phyloP scores from a whole-genome alignment of 495 filamentous ascomycete species.

The Lichenothelia convexa region DNA sequence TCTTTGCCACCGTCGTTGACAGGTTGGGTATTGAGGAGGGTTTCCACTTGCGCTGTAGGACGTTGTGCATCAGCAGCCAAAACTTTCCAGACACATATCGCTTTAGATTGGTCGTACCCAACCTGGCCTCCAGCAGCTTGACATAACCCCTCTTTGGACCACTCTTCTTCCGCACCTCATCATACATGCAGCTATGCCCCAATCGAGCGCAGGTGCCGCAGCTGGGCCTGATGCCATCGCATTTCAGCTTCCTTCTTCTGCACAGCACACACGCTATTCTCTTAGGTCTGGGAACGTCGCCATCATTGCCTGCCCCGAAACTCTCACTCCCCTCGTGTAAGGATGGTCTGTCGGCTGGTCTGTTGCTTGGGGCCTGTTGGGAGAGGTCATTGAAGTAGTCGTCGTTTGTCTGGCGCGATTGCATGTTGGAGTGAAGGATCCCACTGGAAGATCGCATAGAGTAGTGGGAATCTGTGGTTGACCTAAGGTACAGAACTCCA shows the following conservation, averaged over 20 bases:
- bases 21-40: conserved; percentile 55
- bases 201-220: conserved; percentile 85
- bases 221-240: conserved; percentile 59
- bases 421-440: too few species aligned
- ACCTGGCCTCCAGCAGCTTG: conserved; percentile 83
- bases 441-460: too few species aligned
- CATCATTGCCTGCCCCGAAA: conserved; percentile 8
- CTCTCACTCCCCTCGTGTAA: neutral
- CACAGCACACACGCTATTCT: conserved; percentile 95
- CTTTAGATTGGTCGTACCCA: too few species aligned
- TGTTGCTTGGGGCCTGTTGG: conserved; percentile 23
- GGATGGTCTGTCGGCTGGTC: conserved; percentile 15
- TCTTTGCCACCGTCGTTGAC: too few species aligned
- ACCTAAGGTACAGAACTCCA: too few species aligned
- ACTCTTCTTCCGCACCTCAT: conserved; percentile 93
- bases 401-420: too few species aligned
- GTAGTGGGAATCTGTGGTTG: too few species aligned
- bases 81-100: too few species aligned
- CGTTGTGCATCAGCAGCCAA: conserved; percentile 3
- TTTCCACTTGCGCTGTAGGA: conserved; percentile 60
- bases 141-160: conserved; percentile 97
- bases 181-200: conserved; percentile 82
- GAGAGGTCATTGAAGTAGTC: conserved; percentile 39
- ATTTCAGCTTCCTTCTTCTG: conserved; percentile 77
- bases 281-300: conserved; percentile 62